These are phyloP conservation scores for Saxophila tyrrhenica DNA, from an alignment of 495 filamentous ascomycete species.

Conservation along the genomic window DNA sequence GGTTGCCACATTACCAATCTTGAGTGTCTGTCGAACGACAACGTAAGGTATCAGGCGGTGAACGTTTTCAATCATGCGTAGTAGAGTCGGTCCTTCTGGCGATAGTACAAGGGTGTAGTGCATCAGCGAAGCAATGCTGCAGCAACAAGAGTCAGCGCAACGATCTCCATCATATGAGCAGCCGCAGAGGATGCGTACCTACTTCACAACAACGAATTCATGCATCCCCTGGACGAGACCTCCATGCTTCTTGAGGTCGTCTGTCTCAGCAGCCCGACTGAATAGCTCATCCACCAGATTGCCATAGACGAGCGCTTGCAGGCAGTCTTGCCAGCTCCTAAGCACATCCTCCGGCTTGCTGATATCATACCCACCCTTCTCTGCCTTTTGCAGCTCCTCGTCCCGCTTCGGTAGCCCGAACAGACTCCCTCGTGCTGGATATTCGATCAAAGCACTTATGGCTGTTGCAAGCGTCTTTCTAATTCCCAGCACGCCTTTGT, in stretches of 20 bases:
- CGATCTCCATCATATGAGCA: background rate
- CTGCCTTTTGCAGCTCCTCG: constrained; percentile 6
- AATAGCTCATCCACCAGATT: constrained; percentile 47
- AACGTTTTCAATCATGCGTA: constrained; percentile 45
- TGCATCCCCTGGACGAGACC: constrained; percentile 43
- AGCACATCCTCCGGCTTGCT: constrained; percentile 41
- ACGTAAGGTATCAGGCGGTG: constrained; percentile 51
- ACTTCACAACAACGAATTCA: constrained; percentile 47
- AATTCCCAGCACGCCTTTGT: constrained; percentile 52
- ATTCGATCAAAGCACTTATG: constrained; percentile 48
- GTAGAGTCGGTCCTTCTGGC: constrained; percentile 50
- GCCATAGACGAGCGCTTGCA: constrained; percentile 48
- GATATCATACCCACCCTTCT: constrained; percentile 40
- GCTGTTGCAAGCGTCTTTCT: constrained; percentile 56
- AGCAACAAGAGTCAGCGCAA: background rate
- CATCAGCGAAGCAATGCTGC: constrained; percentile 49
- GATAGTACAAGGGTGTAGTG: constrained; percentile 53
- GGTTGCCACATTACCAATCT: constrained; percentile 54
- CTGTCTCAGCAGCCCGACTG: constrained; percentile 38
- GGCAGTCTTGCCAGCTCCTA: constrained; percentile 44
- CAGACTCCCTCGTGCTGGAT: constrained; percentile 44
- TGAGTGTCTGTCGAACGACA: constrained; percentile 48
- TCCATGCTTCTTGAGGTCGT: constrained; percentile 45
- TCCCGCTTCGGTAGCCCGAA: constrained; percentile 36
- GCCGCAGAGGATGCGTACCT: constrained; percentile 22